Evolutionary conservation across 768 basidiomycete species (phyloP), one percentile per base, ranked within the genome.

Genomic region (Xerocomellus intermedius): DNA sequence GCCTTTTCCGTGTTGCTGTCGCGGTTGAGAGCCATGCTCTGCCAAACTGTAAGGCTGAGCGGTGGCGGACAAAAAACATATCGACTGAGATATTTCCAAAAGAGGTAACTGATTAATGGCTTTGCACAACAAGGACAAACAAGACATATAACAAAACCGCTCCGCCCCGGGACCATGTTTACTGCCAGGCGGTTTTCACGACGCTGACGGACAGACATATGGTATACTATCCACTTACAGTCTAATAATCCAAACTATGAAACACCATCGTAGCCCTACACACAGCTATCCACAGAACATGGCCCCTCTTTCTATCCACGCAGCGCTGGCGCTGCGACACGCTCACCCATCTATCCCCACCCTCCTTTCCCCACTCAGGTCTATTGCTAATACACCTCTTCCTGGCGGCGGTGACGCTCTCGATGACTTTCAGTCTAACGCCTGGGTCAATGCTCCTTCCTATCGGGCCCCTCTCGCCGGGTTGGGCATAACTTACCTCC

Each of bases 271-370:
- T 39, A 61, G 56, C 30, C 56, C 65, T 14, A 69, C 67, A 36
- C 56, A 55, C 42, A 65, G 50, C 54, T 62, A 64, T 56, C 58
- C 57, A 56, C 64, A 55, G 12, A 28, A 38, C 35, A 38, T 4
- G 7, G 8, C 35, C 19, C 39, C 43, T 42, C 46, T 19, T 39
- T 50, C 59, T 43, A 42, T 42, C 17, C 57, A 58, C 55, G 64
- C 69, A 64, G 44, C 71, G 69, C 69, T 63, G 69, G 69, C 69
- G 67, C 44, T 61, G 71, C 71, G 61, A 55, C 56, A 57, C 26
- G 4, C 48, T 19, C 47, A 22, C 26, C 16, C 55, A 46, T 30
- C 61, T 56, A 65, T 54, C 8, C 60, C 65, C 39, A 69, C 69
- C 9, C 65, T 73, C 68, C 56, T 73, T 69, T 64, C 64, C 1